A percentile compares a stretch with the other conserved stretches of the same genome.
Evolutionary conservation across 495 filamentous ascomycete species (phyloP).

Genomic region (Xylaria intraflava): DNA sequence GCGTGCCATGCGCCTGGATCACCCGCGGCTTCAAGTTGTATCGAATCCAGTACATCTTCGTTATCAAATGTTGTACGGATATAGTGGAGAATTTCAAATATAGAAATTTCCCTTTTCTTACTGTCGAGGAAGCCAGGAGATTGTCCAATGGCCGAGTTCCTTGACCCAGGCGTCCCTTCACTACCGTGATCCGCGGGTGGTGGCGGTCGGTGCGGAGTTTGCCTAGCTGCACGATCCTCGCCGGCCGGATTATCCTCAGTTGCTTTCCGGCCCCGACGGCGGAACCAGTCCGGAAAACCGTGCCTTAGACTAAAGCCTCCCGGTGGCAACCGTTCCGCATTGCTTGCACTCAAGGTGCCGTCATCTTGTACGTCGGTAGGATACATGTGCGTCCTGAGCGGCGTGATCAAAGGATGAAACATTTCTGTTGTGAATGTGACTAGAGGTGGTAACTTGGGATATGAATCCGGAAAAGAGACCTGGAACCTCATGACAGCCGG

Average conservation of each 20-base stretch:
- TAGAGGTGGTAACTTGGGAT: constrained; percentile 71
- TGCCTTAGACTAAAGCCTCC: constrained; percentile 83
- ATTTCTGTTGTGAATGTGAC: constrained; percentile 86
- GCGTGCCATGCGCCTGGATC: constrained; percentile 89
- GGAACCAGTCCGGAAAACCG: constrained; percentile 88
- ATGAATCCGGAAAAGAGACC: constrained; percentile 75
- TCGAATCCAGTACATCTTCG: constrained; percentile 62
- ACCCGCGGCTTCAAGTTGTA: constrained; percentile 75
- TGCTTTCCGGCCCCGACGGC: constrained; percentile 28
- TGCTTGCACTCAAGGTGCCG: constrained; percentile 70
- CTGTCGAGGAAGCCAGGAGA: constrained; percentile 22
- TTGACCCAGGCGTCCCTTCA: constrained; percentile 30
- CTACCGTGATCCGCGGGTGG: constrained; percentile 26
- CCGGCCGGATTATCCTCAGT: constrained; percentile 18
- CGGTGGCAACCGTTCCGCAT: constrained; percentile 74
- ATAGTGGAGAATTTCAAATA: constrained; percentile 66
- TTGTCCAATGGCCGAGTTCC: constrained; percentile 20
- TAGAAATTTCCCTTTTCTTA: constrained; percentile 33
- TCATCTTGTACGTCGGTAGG: constrained; percentile 62
- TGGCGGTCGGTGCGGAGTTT: constrained; percentile 26
- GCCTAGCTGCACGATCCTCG: constrained; percentile 17
- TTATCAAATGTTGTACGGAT: constrained; percentile 76
- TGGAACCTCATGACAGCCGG: constrained; percentile 84
- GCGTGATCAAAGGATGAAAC: constrained; percentile 89
- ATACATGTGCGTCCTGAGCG: constrained; percentile 85